phyloP scores from a whole-genome alignment of 2,329 filamentous ascomycete genomes.

The Chaetothyriales sp. region DNA sequence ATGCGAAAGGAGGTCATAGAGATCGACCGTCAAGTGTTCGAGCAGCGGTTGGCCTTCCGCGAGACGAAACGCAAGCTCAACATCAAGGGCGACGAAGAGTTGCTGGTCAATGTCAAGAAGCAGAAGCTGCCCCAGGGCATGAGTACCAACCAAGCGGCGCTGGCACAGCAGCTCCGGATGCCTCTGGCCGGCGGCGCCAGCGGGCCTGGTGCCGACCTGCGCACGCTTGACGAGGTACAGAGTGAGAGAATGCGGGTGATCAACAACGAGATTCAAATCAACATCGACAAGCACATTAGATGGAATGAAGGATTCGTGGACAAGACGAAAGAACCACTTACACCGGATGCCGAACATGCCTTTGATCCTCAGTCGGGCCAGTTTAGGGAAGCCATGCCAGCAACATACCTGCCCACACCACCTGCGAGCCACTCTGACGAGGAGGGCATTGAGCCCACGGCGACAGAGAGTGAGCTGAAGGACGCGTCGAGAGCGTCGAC shows the following conservation, averaged over 20 bases:
- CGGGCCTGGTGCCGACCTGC: slow-evolving; percentile 65
- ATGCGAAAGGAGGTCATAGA: slow-evolving; percentile 64
- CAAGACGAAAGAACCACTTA: slow-evolving; percentile 71
- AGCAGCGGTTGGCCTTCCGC: slow-evolving; percentile 69
- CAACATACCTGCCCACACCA: slow-evolving; percentile 47
- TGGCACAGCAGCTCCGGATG: slow-evolving; percentile 53
- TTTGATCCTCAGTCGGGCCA: slow-evolving; percentile 31
- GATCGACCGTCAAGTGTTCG: slow-evolving; percentile 64
- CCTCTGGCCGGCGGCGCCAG: slow-evolving; percentile 53
- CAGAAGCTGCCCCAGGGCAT: slow-evolving; percentile 54
- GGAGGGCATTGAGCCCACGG: slow-evolving; percentile 13
- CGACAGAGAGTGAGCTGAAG: slow-evolving; percentile 14
- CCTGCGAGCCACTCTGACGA: slow-evolving; percentile 35
- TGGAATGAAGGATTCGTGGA: slow-evolving; percentile 90
- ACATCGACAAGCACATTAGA: slow-evolving; percentile 73
- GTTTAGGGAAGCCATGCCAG: slow-evolving; percentile 53
- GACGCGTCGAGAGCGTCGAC: slow-evolving; percentile 20
- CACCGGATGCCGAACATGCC: slow-evolving; percentile 55
- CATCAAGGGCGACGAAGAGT: slow-evolving; percentile 87
- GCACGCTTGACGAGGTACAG: slow-evolving; percentile 60
- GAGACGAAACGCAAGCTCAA: slow-evolving; percentile 75
- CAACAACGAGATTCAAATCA: slow-evolving; percentile 67
- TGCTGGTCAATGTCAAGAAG: slow-evolving; percentile 83
- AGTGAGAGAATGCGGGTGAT: slow-evolving; percentile 73
- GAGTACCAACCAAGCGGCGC: slow-evolving; percentile 44